Evolutionary conservation across 164 flowering plant genomes (phyloP), one percentile per base, ranked within the genome.

Genomic region (Umbilicus rupestris): DNA sequence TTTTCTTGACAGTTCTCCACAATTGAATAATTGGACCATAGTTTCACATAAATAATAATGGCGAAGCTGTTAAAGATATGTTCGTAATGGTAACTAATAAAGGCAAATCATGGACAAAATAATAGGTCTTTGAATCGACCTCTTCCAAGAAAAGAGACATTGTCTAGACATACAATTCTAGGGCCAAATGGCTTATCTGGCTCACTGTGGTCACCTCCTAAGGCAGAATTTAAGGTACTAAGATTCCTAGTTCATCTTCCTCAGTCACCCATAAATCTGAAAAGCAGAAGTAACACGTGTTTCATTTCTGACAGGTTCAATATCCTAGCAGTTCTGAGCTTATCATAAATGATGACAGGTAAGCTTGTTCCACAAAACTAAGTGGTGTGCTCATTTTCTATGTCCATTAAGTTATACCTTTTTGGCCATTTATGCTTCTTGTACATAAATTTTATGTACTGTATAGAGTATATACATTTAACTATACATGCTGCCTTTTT

Each of bases 161-260:
- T 92, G 67, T 90, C 99, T 19, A 90, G 97, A 71, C 99, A 95
- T 71, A 92, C 97, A 15, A 71, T 95, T 70, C 77, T 95, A 35
- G 99, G 99, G 22, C 94, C 94, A 66, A 92, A 69, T 78, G 97
- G 99, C 70, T 86, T 95, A 35, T 66, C 75, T 70, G 57, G 88
- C 88, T 45, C 92, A 84, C 69, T 35, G n/a, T 89, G 99, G 99
- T 76, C 60, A 39, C 90, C 80, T 29, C 97, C 97, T 50, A 84
- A 70, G 60, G 65, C 86, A 31, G 85, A 82, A 52, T 77, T 73
- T 64, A 92, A 89, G 97, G 97, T 95, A 65, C 66, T 42, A 35
- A 28, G 19, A 31, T 39, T 26, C 46, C 29, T 59, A 31, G 41
- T 11, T 35, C 30, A 59, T 42, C 35, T 59, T 26, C 72, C 69